Conservation (phyloP, 2,329 filamentous ascomycete genomes). For the Penicillium sp. region DNA sequence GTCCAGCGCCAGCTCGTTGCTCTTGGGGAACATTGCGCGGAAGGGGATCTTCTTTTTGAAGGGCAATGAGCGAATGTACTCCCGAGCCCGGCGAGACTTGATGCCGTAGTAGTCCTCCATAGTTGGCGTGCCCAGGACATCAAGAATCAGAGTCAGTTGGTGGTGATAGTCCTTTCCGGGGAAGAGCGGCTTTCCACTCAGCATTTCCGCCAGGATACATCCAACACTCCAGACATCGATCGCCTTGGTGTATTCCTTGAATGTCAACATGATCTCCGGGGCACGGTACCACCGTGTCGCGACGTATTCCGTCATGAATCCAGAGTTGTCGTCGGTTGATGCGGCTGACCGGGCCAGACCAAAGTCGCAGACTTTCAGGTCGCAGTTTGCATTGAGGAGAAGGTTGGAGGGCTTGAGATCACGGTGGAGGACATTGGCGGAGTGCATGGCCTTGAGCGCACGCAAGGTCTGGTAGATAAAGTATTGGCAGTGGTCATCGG, state of each 20-base stretch:
- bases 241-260: conserved; percentile 99
- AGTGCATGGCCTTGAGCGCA: conserved; percentile 98
- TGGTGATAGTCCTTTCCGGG: conserved; percentile 99
- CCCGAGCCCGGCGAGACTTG: conserved; percentile 90
- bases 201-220: conserved; percentile 96
- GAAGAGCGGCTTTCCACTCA: conserved; percentile 95
- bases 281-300: too few relatives aligned
- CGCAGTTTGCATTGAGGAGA: too few relatives aligned
- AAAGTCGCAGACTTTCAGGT: too few relatives aligned
- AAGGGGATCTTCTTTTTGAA: conserved; percentile 99
- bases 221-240: conserved; percentile 99
- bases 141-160: conserved; percentile 90
- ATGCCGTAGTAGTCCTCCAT: conserved; percentile 99
- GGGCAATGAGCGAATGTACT: conserved; percentile 94
- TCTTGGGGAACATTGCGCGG: too few relatives aligned
- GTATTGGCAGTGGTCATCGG: conserved; percentile 98
- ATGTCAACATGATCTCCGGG: too few relatives aligned
- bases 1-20: conserved; percentile 87
- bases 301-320: too few relatives aligned
- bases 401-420: too few relatives aligned
- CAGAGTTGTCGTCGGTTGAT: too few relatives aligned
- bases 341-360: too few relatives aligned
- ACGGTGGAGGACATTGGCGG: conserved; percentile 91
- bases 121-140: conserved; percentile 92
- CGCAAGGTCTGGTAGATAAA: conserved; percentile 99